Conservation (phyloP, 176 grass and related monocot genomes). For the Pharus latifolius region DNA sequence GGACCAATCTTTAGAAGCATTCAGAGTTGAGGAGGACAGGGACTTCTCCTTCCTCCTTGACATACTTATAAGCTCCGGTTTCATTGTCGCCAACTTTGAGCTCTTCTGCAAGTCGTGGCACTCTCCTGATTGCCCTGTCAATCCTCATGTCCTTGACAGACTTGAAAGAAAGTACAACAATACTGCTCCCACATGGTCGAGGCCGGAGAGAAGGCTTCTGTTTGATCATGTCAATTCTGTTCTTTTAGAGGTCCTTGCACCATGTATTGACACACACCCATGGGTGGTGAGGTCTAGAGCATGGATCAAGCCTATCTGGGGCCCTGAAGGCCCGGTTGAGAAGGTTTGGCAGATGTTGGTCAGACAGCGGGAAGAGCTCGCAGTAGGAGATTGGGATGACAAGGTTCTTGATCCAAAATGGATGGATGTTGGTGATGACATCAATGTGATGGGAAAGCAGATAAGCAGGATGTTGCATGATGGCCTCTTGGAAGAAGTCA, state of each 20-base stretch:
- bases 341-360: constrained; percentile 44
- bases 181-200: constrained; percentile 31
- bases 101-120: constrained; percentile 44
- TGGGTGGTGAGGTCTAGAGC: constrained; percentile 28
- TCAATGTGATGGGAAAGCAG: constrained; percentile 32
- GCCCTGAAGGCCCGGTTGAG: constrained; percentile 48
- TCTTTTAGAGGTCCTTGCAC: constrained; percentile 42
- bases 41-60: constrained; percentile 69
- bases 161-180: constrained; percentile 69
- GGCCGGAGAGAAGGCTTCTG: constrained; percentile 45
- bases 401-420: constrained; percentile 52
- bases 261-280: constrained; percentile 31
- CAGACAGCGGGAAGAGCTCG: constrained; percentile 28
- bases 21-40: constrained; percentile 52
- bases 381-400: constrained; percentile 11
- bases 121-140: constrained; percentile 25
- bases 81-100: constrained; percentile 24
- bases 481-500: constrained; percentile 56
- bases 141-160: constrained; percentile 36
- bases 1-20: constrained; percentile 37
- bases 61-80: constrained; percentile 48
- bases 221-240: constrained; percentile 61
- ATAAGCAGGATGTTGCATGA: constrained; percentile 28
- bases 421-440: constrained; percentile 30
- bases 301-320: constrained; percentile 11